These are phyloP conservation scores for Halenospora varia DNA, from an alignment of 495 filamentous ascomycete species.

Conservation along the genomic window DNA sequence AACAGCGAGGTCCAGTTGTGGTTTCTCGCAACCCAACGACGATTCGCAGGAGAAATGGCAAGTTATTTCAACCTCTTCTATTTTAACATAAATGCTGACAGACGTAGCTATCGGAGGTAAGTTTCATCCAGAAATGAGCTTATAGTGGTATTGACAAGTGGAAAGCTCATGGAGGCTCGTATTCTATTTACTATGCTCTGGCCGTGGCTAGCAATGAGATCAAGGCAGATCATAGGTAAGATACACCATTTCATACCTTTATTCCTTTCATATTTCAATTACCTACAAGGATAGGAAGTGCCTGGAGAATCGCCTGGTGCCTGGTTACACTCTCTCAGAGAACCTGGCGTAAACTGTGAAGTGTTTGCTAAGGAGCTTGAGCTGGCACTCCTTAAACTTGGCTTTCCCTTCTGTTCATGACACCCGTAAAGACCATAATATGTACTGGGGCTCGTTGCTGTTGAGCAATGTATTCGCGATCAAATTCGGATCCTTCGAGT, in stretches of 20 bases:
- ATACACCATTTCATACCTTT: neutral
- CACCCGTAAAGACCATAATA: no score
- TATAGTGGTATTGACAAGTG: slow-evolving; percentile 2
- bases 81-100: slow-evolving; percentile 7
- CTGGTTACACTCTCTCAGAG: no score
- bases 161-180: slow-evolving; percentile 91
- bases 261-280: neutral
- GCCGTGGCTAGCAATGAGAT: slow-evolving; percentile 90
- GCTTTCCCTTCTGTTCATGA: no score
- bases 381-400: no score
- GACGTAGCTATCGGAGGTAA: slow-evolving; percentile 41
- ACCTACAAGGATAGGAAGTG: no score
- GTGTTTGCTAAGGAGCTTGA: no score
- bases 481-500: no score
- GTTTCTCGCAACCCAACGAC: slow-evolving; percentile 74
- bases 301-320: no score
- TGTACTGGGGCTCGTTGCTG: no score
- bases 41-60: slow-evolving; percentile 82
- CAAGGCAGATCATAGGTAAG: slow-evolving; percentile 66
- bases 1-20: slow-evolving; percentile 80
- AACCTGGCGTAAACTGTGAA: no score
- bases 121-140: slow-evolving; percentile 1
- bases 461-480: no score
- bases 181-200: slow-evolving; percentile 92
- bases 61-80: slow-evolving; percentile 25